These are phyloP conservation scores for Casuarina cunninghamiana DNA, from an alignment of 306 rosid species.

Conservation along the genomic window DNA sequence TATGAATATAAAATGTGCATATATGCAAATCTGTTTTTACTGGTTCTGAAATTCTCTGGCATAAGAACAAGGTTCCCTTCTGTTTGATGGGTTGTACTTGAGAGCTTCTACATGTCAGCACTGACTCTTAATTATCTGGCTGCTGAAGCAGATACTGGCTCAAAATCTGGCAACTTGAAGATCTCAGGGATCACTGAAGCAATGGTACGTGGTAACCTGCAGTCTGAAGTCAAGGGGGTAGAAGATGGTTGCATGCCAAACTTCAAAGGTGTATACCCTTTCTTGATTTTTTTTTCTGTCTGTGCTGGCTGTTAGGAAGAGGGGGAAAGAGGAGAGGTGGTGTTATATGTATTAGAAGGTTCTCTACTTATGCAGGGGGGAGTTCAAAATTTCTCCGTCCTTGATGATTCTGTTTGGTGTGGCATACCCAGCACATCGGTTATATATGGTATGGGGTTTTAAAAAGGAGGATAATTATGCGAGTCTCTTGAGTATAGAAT, in stretches of 20 bases:
- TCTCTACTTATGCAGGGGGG: not conserved
- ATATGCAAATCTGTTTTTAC: not conserved
- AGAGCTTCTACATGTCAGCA: slow-evolving; percentile 9
- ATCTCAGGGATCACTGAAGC: slow-evolving; percentile 44
- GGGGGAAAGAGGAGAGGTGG: not conserved
- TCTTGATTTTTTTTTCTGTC: slow-evolving; percentile 6
- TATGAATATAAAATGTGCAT: not conserved
- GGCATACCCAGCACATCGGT: not conserved
- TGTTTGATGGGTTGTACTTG: not conserved
- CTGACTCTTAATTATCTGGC: slow-evolving; percentile 27
- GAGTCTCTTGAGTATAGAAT: not conserved
- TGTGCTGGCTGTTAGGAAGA: not conserved
- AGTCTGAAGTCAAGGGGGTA: slow-evolving; percentile 39
- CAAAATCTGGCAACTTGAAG: slow-evolving; percentile 45
- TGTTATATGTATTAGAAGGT: not conserved
- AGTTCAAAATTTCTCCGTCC: not conserved
- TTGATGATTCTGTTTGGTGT: not conserved
- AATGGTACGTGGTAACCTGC: slow-evolving; percentile 37
- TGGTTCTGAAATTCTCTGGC: not conserved
- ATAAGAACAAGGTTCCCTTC: too few species aligned
- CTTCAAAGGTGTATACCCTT: slow-evolving; percentile 45
- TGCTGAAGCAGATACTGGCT: slow-evolving; percentile 43
- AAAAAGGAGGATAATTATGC: too few species aligned
- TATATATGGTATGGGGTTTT: not conserved
- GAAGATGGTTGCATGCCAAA: slow-evolving; percentile 55